A percentile compares a stretch with the other conserved stretches of the same genome.
Conservation (phyloP, 1,139 yeast species). For the Hanseniaspora uvarum region DNA sequence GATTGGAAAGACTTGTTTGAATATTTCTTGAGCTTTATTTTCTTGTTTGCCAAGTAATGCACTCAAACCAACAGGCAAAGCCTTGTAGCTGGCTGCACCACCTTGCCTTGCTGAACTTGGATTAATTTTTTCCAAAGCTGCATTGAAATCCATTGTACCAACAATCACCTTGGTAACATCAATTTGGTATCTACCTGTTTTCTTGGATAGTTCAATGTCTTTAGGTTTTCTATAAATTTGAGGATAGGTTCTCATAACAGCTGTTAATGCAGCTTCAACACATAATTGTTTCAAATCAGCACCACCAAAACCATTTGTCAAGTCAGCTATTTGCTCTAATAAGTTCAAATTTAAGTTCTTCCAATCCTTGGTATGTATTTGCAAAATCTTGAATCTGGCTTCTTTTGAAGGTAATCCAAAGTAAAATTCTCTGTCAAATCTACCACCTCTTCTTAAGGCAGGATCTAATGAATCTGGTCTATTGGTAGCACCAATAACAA, state of each 20-base stretch:
- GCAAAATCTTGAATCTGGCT: conserved; percentile 67
- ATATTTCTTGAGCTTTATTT: conserved; percentile 37
- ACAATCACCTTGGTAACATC: conserved; percentile 66
- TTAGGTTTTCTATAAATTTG: conserved; percentile 67
- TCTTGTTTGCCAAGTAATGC: conserved; percentile 51
- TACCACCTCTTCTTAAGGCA: conserved; percentile 91
- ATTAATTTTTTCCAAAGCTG: conserved; percentile 73
- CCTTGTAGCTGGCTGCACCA: conserved; percentile 53
- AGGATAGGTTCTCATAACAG: conserved; percentile 86
- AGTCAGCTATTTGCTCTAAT: conserved; percentile 55
- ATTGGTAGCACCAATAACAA: conserved; percentile 95
- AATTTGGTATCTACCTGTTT: conserved; percentile 53
- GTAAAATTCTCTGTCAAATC: conserved; percentile 93
- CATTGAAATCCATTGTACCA: conserved; percentile 76
- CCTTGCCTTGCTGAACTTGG: conserved; percentile 90
- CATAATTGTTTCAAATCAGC: conserved; percentile 92
- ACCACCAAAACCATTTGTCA: conserved; percentile 96
- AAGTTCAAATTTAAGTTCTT: conserved; percentile 53
- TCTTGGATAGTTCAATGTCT: background rate
- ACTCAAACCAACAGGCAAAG: conserved; percentile 62
- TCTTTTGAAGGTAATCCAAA: conserved; percentile 82
- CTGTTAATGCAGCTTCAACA: conserved; percentile 87
- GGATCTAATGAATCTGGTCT: conserved; percentile 97
- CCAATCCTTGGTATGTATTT: conserved; percentile 88
- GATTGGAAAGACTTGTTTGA: conserved; percentile 53